Conservation (phyloP, 2,329 filamentous ascomycete genomes). For the Metarhizium guizhouense region DNA sequence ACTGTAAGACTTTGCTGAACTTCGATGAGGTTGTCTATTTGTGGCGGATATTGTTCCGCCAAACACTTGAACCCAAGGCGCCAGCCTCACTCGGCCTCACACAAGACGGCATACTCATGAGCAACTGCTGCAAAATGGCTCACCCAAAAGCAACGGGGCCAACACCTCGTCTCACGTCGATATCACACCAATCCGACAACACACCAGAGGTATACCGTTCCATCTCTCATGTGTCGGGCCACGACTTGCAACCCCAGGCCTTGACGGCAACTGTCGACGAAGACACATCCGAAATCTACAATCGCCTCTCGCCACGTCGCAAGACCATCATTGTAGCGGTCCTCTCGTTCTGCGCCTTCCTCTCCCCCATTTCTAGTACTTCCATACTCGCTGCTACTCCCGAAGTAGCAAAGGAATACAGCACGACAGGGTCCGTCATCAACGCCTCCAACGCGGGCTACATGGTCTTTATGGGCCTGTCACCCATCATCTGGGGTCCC, state of each 20-base stretch:
- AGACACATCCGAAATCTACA: slow-evolving; percentile 49
- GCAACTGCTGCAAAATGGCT: not conserved
- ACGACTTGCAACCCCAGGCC: slow-evolving; percentile 12
- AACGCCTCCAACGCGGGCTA: slow-evolving; percentile 70
- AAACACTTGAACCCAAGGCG: not conserved
- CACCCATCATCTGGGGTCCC: slow-evolving; percentile 63
- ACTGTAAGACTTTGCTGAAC: not conserved
- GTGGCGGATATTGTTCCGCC: not conserved
- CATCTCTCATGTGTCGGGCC: slow-evolving; percentile 20
- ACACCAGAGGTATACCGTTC: slow-evolving; percentile 10
- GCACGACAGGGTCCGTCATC: slow-evolving; percentile 59
- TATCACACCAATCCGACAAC: not conserved
- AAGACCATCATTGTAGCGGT: slow-evolving; percentile 61
- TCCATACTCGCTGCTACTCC: slow-evolving; percentile 65
- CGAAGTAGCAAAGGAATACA: slow-evolving; percentile 58
- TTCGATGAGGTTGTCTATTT: not conserved
- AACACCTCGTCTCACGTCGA: not conserved
- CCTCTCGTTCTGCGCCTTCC: slow-evolving; percentile 65
- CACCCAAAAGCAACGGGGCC: not conserved
- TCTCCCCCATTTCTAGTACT: slow-evolving; percentile 67
- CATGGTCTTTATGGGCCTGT: slow-evolving; percentile 63
- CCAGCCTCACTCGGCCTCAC: too few relatives aligned
- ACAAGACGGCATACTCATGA: too few relatives aligned
- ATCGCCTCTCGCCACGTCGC: slow-evolving; percentile 48
- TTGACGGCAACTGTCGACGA: slow-evolving; percentile 17